Evolutionary conservation across 2,329 filamentous ascomycete species (phyloP), one percentile per base, ranked within the genome.

Genomic region (Onygenales sp.): DNA sequence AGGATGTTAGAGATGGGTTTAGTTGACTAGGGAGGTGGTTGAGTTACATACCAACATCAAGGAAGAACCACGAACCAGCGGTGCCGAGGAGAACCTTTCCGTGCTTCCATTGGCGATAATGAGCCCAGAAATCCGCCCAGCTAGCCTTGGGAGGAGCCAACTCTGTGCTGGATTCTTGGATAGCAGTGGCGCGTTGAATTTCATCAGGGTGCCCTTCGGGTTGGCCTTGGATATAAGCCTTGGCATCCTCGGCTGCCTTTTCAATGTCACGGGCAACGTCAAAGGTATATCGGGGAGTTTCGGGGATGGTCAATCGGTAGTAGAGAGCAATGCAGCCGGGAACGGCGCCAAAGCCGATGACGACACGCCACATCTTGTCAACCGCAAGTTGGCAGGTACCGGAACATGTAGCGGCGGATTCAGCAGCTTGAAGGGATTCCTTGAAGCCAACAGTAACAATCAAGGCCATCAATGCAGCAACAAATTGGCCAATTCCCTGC

Each of bases 201-300:
- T 87, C 83, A 58, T 92, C 86, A 1, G 84, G 78, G 7, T 78
- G 64, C 42, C 83, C 84, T 61, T 85, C 80, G 7, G 70, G 66
- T 67, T 81, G 78, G 56, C 86, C 86, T 35, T 73, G 74, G 52
- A 89, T 80, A 70, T 92, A 93, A 41, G 38, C 83, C 64, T 83
- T 80, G 60, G 85, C 80, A 59, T 93, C 88, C 46, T 81, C 82
- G 51, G 82, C 78, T 43, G 82, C 89, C 73, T 89, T 84, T 62
- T 87, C 80, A 41, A 89, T 78, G 63, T 93, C 87, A 43, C 82
- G 83, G 50, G 82, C 79, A 21, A 93, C 81, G 65, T 93, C 88
- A 62, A 93, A 92, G 32, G 89, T 93, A 73, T 93, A 94, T 32
- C 89, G 86, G 51, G 89, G 88, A 36, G 88, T 92, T 72, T 94